Percentiles rank a stretch among this genome's conserved stretches.
Evolutionary conservation across 2,329 filamentous ascomycete genomes (phyloP).

Genomic region (Apiospora marii): DNA sequence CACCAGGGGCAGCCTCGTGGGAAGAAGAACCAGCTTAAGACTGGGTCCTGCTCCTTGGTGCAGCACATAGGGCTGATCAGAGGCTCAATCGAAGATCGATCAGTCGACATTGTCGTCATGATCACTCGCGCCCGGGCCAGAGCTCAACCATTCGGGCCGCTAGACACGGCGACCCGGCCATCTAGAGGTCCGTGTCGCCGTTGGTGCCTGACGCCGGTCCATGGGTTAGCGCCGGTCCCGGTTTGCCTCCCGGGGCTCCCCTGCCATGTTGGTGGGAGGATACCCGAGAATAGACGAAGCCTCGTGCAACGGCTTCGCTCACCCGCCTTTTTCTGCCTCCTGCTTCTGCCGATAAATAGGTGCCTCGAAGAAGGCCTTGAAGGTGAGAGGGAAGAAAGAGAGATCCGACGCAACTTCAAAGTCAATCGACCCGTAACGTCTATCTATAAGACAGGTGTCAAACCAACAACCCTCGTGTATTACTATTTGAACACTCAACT

Average conservation of each 20-base stretch:
- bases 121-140: background rate
- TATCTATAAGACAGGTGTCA: slow-evolving; percentile 3
- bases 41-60: background rate
- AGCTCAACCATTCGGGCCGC: slow-evolving; percentile 13
- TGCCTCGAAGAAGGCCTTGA: background rate
- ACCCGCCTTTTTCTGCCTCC: background rate
- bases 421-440: slow-evolving; percentile 1
- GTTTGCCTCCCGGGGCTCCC: slow-evolving; percentile 6
- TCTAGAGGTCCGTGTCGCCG: background rate
- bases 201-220: slow-evolving; percentile 10
- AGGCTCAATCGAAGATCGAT: slow-evolving; percentile 18
- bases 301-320: background rate
- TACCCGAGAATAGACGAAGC: background rate
- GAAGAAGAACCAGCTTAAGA: background rate
- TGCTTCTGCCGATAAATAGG: background rate
- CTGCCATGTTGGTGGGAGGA: background rate
- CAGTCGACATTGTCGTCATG: slow-evolving; percentile 1
- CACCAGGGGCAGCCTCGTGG: slow-evolving; percentile 4
- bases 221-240: background rate
- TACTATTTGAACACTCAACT: slow-evolving; percentile 8
- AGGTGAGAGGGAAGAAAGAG: background rate
- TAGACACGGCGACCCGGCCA: background rate
- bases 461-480: background rate
- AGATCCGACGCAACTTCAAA: background rate
- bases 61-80: slow-evolving; percentile 10